Base-by-base conservation (phyloP, 768 basidiomycete species). In the Cystobasidium ongulense region DNA sequence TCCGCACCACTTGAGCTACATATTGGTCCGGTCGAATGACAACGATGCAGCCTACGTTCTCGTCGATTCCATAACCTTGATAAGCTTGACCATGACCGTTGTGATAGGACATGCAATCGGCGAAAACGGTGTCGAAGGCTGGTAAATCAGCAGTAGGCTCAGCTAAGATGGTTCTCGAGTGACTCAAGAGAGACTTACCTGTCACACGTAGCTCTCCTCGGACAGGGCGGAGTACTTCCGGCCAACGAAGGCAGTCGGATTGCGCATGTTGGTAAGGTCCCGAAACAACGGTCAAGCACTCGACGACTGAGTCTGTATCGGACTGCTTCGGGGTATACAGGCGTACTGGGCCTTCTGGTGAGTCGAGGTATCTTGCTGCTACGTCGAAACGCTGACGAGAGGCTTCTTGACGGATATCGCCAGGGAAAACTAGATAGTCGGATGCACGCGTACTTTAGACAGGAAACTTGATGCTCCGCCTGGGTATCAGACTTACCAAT, bases 311-410 rank as follows among this genome's bases (percentile, higher is more conserved):
- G 57, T 79, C 80, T 43, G 76, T 39, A 18, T 77, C 72, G 11
- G 68, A 67, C 27, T 77, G 78, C 7, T 35, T 75, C 0, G 80
- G 80, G 0, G 82, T 81, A 76, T 81, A 82, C 11, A 75, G 77
- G 57, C 62, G 77, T 63, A 84, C 72, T 11, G 84, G 80, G 1
- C 77, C 63, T 0, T 76, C 67, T 0, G 79, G 74, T 29, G 52
- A 67, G 38, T 78, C 78, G 67, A 86, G 54, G 57, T 81, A 79
- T 33, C 77, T 74, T 0, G 83, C 82, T n/a, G 84, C 23, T 62
- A 62, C 31, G 17, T 53, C 1, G 33, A 43, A 41, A 31, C 35
- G 0, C 52, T 35, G 25, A 23, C 39, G 15, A 36, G 5, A 25
- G 8, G 8, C 17, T 38, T 21, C n/a, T 59, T 53, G 2, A 5